These are phyloP conservation scores for Triangularia verruculosa DNA, from an alignment of 2,329 filamentous ascomycete species.

Conservation along the genomic window DNA sequence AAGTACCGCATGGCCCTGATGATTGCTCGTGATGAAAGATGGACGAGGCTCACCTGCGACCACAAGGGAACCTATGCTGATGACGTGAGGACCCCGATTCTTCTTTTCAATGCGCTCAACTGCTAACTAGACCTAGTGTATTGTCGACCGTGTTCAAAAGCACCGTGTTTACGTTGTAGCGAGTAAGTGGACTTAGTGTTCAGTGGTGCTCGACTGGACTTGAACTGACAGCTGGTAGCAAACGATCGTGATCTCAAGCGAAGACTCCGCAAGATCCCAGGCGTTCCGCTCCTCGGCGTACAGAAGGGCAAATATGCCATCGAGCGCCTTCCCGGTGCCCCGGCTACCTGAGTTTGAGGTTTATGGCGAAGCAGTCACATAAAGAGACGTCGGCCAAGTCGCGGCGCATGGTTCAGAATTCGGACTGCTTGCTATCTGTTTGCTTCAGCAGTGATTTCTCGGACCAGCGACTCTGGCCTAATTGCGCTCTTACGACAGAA, in stretches of 20 bases:
- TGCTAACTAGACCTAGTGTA: conserved; percentile 66
- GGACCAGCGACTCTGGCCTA: neutral
- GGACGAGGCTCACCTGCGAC: conserved; percentile 80
- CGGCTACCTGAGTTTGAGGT: conserved; percentile 51
- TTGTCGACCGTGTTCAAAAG: conserved; percentile 71
- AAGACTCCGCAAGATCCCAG: conserved; percentile 71
- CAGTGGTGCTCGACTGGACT: conserved; percentile 2
- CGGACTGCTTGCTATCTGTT: neutral
- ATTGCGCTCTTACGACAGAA: neutral
- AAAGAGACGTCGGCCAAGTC: neutral
- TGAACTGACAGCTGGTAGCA: conserved; percentile 31
- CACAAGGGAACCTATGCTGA: conserved; percentile 86
- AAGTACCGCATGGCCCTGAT: conserved; percentile 76
- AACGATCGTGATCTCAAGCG: conserved; percentile 79
- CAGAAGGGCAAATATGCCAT: conserved; percentile 91
- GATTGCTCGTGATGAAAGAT: conserved; percentile 78
- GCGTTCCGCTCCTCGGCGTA: conserved; percentile 74
- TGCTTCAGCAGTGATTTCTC: neutral
- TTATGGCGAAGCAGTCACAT: no score
- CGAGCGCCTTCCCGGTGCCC: conserved; percentile 83
- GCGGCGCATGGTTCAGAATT: neutral
- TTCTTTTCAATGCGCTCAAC: neutral
- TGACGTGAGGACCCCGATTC: conserved; percentile 22
- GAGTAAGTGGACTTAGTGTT: conserved; percentile 44
- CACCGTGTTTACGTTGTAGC: conserved; percentile 76